These are phyloP conservation scores for Geotrichum fermentans DNA, from an alignment of 1,139 yeast species.

Conservation along the genomic window DNA sequence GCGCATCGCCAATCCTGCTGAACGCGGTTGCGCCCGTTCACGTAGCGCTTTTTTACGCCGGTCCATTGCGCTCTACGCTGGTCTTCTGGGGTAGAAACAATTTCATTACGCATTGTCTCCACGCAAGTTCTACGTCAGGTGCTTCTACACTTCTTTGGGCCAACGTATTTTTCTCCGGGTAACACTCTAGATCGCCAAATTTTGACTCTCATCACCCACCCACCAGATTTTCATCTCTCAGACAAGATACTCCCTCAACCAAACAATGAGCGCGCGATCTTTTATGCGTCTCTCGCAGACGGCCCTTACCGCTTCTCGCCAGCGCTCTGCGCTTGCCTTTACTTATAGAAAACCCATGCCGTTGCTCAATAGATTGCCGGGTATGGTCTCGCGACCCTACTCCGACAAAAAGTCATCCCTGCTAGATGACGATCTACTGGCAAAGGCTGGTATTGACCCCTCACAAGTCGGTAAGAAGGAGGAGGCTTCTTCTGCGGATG, in stretches of 20 bases:
- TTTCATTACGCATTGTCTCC: too few relatives aligned
- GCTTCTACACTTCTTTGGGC: too few relatives aligned
- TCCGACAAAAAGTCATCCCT: constrained; percentile 44
- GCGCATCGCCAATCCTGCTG: too few relatives aligned
- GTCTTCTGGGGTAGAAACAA: too few relatives aligned
- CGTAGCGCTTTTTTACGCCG: too few relatives aligned
- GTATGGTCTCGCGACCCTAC: constrained; percentile 1
- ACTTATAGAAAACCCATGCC: neutral
- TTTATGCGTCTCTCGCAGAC: constrained; percentile 10
- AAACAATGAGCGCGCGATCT: constrained; percentile 8
- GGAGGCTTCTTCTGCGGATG: constrained; percentile 24
- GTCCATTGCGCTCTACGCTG: too few relatives aligned
- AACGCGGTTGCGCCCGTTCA: too few relatives aligned
- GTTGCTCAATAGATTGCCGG: neutral
- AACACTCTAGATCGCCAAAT: neutral
- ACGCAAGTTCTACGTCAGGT: too few relatives aligned
- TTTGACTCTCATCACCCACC: neutral
- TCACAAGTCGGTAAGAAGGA: constrained; percentile 33
- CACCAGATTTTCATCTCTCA: neutral
- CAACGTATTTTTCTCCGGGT: too few relatives aligned
- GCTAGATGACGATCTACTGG: constrained; percentile 74
- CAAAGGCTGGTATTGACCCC: constrained; percentile 77
- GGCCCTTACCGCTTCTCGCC: constrained; percentile 7
- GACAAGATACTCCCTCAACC: neutral
- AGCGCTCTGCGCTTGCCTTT: neutral